A percentile compares a stretch with the other conserved stretches of the same genome.
Evolutionary conservation across 2,329 filamentous ascomycete genomes (phyloP).

Genomic region (Stemphylium beticola): DNA sequence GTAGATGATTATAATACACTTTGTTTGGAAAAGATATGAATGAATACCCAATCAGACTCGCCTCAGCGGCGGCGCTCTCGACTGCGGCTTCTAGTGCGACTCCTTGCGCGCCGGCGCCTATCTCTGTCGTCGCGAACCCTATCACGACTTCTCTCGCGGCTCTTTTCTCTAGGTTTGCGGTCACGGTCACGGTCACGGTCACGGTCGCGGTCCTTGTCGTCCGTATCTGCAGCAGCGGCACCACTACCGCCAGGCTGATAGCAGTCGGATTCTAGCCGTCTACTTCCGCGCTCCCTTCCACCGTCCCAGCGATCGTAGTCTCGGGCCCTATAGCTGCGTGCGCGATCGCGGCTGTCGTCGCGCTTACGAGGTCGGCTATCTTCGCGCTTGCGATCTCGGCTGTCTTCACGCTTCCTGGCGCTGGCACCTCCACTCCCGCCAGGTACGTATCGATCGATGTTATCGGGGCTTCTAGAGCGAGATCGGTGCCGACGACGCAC

Average conservation of each 20-base stretch:
- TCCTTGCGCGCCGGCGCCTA: constrained; percentile 21
- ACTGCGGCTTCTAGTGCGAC: constrained; percentile 28
- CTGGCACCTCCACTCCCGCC: constrained; percentile 24
- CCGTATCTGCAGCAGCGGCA: constrained; percentile 13
- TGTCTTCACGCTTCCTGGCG: constrained; percentile 33
- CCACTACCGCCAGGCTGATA: constrained; percentile 34
- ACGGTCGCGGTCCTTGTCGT: constrained; percentile 25
- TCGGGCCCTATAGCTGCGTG: constrained; percentile 49
- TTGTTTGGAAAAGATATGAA: not conserved
- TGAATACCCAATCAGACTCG: not conserved
- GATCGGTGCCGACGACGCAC: constrained; percentile 29
- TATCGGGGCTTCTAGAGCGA: constrained; percentile 43
- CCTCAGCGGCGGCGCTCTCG: constrained; percentile 22
- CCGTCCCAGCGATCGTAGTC: constrained; percentile 50
- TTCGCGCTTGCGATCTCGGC: constrained; percentile 29
- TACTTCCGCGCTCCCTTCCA: constrained; percentile 26
- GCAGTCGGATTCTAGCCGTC: constrained; percentile 40
- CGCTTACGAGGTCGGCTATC: constrained; percentile 46
- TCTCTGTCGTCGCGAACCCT: constrained; percentile 6
- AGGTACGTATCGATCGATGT: constrained; percentile 49
- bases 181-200: constrained; percentile 23
- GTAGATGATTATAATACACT: constrained; percentile 7
- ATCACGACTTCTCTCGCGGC: constrained; percentile 17
- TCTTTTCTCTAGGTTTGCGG: constrained; percentile 37
- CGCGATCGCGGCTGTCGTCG: constrained; percentile 41